These are phyloP conservation scores for Kluyveromyces siamensis DNA, from an alignment of 805 yeast genomes.

Conservation along the genomic window DNA sequence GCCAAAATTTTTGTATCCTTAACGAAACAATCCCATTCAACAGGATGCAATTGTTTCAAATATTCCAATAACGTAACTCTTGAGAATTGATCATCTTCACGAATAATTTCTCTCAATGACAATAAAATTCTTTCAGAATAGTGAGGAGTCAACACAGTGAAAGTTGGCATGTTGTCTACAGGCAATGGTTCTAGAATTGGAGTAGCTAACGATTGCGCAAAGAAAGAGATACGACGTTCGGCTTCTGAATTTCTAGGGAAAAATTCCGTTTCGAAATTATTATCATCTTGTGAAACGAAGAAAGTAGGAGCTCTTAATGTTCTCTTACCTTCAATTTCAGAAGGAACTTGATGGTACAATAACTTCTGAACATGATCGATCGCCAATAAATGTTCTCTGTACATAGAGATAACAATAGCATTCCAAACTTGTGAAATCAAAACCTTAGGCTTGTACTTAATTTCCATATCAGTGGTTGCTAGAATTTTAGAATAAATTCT, in stretches of 20 bases:
- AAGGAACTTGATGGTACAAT: slow-evolving; percentile 96
- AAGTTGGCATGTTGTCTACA: slow-evolving; percentile 99
- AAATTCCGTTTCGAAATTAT: slow-evolving; percentile 88
- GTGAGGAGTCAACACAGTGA: slow-evolving; percentile 94
- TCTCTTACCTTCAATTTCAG: slow-evolving; percentile 96
- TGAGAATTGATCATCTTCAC: slow-evolving; percentile 95
- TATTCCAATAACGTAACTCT: slow-evolving; percentile 91
- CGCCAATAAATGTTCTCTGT: slow-evolving; percentile 96
- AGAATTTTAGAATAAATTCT: slow-evolving; percentile 96
- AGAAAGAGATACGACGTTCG: slow-evolving; percentile 98
- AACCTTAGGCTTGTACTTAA: slow-evolving; percentile 97
- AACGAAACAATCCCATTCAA: slow-evolving; percentile 96
- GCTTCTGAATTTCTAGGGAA: slow-evolving; percentile 98
- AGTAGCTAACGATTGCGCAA: slow-evolving; percentile 97
- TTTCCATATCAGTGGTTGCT: slow-evolving; percentile 98
- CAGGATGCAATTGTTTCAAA: slow-evolving; percentile 88
- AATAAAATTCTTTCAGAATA: slow-evolving; percentile 89
- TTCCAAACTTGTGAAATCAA: slow-evolving; percentile 98
- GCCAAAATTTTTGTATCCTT: slow-evolving; percentile 93
- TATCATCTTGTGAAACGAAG: slow-evolving; percentile 96
- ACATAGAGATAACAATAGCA: slow-evolving; percentile 97
- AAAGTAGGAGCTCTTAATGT: slow-evolving; percentile 98
- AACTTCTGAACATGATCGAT: slow-evolving; percentile 97
- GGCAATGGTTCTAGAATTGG: slow-evolving; percentile 99
- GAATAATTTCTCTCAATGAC: slow-evolving; percentile 90